These are phyloP conservation scores for Bassia scoparia DNA, from an alignment of 148 eudicot species.

Conservation along the genomic window DNA sequence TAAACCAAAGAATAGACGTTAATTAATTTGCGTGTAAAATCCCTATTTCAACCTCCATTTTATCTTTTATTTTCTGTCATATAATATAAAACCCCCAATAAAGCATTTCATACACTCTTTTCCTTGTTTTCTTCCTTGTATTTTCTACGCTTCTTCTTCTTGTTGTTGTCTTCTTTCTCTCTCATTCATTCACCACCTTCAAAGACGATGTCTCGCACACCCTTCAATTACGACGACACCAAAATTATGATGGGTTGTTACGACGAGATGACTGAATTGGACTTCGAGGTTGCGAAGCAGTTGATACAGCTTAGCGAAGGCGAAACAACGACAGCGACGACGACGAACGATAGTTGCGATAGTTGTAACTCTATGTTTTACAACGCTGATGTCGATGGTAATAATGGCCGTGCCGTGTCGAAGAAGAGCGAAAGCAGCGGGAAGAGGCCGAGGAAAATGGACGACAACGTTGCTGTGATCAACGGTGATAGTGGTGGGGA, in stretches of 20 bases:
- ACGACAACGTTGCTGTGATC: neutral
- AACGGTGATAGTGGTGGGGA: neutral
- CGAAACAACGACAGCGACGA: conserved; percentile 14
- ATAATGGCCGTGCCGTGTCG: neutral
- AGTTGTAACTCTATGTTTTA: conserved; percentile 3
- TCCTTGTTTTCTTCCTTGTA: neutral
- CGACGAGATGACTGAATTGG: conserved; percentile 17
- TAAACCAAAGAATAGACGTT: neutral
- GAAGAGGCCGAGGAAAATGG: neutral
- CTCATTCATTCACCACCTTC: neutral
- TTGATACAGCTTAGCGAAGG: conserved; percentile 30
- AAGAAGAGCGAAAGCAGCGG: neutral
- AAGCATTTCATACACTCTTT: neutral
- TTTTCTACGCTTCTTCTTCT: conserved; percentile 14
- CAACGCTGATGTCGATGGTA: neutral
- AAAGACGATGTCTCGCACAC: no score
- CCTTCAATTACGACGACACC: no score
- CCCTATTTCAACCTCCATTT: conserved; percentile 6
- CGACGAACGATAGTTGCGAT: neutral
- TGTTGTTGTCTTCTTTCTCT: neutral
- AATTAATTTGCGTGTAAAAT: conserved; percentile 19
- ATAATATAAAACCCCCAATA: neutral
- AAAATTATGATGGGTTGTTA: neutral
- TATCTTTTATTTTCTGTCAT: neutral
- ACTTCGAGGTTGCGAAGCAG: conserved; percentile 25